These are phyloP conservation scores for Amylocystis lapponica DNA, from an alignment of 768 basidiomycete species.

Conservation along the genomic window DNA sequence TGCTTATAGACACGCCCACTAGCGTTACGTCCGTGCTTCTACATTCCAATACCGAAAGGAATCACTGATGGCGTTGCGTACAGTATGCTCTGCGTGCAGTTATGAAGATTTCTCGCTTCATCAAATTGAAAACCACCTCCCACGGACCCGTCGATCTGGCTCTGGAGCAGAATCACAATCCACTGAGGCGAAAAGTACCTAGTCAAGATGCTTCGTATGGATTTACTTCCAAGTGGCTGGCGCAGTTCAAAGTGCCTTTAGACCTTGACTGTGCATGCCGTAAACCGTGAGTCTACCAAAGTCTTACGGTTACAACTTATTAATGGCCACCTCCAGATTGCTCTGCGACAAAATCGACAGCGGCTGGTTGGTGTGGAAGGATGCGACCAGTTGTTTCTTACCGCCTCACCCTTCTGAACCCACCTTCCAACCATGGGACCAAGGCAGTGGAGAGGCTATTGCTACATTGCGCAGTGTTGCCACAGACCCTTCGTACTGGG, in stretches of 20 bases:
- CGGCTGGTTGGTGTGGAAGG: constrained; percentile 69
- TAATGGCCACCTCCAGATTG: constrained; percentile 3
- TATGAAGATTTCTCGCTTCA: constrained; percentile 69
- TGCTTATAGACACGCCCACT: no score
- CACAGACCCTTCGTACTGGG: constrained; percentile 55
- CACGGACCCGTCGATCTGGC: constrained; percentile 50
- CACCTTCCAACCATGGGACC: constrained; percentile 58
- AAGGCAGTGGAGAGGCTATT: constrained; percentile 43
- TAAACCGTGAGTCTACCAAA: constrained; percentile 45
- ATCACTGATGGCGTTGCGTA: not conserved
- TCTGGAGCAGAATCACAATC: constrained; percentile 59
- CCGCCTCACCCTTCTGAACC: constrained; percentile 43
- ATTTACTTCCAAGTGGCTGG: constrained; percentile 51
- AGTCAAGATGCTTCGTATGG: constrained; percentile 42
- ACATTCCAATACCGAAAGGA: no score
- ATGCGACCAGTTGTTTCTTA: constrained; percentile 39
- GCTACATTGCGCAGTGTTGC: constrained; percentile 44
- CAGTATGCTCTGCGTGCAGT: constrained; percentile 70
- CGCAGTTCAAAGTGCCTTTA: constrained; percentile 47
- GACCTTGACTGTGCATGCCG: constrained; percentile 27
- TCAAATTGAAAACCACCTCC: constrained; percentile 78
- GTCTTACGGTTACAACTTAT: not conserved
- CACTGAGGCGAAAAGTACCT: constrained; percentile 48
- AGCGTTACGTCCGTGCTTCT: no score
- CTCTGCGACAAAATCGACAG: constrained; percentile 46